phyloP scores from a whole-genome alignment of 768 basidiomycete genomes.

The Lyophyllum decastes region DNA sequence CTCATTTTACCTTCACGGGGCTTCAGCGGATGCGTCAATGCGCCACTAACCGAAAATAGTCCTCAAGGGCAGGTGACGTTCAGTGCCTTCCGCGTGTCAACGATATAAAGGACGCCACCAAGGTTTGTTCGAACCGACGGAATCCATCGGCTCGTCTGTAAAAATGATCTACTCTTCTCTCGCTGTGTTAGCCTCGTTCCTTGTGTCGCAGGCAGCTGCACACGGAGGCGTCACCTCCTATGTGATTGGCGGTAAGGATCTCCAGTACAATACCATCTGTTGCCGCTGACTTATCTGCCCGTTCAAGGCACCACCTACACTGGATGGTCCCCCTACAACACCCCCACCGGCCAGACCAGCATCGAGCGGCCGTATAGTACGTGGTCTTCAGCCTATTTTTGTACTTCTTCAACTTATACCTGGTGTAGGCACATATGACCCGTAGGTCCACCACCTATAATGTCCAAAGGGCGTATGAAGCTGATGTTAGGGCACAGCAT shows the following conservation, averaged over 20 bases:
- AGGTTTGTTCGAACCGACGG: background rate
- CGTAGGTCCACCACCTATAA: slow-evolving; percentile 21
- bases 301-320: slow-evolving; percentile 27
- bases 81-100: slow-evolving; percentile 3
- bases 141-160: background rate
- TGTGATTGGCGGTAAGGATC: slow-evolving; percentile 28
- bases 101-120: no score
- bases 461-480: no score
- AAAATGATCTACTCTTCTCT: slow-evolving; percentile 20
- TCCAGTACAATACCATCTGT: background rate
- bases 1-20: slow-evolving; percentile 1
- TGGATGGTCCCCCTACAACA: slow-evolving; percentile 40
- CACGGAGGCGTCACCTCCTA: slow-evolving; percentile 40
- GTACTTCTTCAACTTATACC: background rate
- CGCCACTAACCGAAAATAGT: slow-evolving; percentile 12
- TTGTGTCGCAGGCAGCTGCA: slow-evolving; percentile 31
- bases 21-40: slow-evolving; percentile 11
- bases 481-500: slow-evolving; percentile 17
- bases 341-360: slow-evolving; percentile 31
- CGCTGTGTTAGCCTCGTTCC: slow-evolving; percentile 26
- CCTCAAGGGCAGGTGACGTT: slow-evolving; percentile 17
- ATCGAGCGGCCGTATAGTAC: slow-evolving; percentile 36
- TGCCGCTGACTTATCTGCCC: background rate
- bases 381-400: background rate
- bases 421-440: slow-evolving; percentile 30